These are phyloP conservation scores for Aspergillus kassunensis DNA, from an alignment of 495 filamentous ascomycete species.

Conservation along the genomic window DNA sequence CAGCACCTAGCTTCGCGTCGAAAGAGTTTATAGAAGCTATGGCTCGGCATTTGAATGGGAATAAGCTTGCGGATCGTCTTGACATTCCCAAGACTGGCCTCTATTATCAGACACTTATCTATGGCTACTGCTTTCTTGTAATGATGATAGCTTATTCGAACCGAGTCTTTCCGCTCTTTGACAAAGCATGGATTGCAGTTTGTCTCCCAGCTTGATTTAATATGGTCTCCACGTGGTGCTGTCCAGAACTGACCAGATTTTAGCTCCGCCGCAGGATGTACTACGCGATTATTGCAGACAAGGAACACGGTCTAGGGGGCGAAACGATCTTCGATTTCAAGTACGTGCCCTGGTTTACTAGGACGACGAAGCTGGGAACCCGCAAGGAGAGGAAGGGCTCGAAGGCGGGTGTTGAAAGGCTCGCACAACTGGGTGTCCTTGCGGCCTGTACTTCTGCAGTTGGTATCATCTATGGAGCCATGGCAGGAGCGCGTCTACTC, in stretches of 20 bases:
- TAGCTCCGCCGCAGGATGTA: conserved; percentile 50
- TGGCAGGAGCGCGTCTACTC: conserved; percentile 22
- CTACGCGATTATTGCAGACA: conserved; percentile 51
- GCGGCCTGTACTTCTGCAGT: conserved; percentile 18
- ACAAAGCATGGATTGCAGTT: conserved; percentile 53
- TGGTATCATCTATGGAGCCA: conserved; percentile 19
- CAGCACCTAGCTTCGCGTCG: conserved; percentile 60
- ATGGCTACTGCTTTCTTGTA: conserved; percentile 67
- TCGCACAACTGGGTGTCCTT: conserved; percentile 28
- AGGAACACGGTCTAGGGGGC: conserved; percentile 52
- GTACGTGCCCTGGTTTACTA: conserved; percentile 53
- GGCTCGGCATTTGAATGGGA: conserved; percentile 66
- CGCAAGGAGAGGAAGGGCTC: conserved; percentile 23
- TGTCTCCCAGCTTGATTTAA: conserved; percentile 11
- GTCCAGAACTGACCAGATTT: neutral
- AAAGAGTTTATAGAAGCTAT: conserved; percentile 60
- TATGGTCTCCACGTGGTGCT: neutral
- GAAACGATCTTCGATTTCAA: conserved; percentile 61
- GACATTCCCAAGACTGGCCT: conserved; percentile 51
- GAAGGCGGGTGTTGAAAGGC: conserved; percentile 24
- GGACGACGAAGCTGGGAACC: conserved; percentile 30
- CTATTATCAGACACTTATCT: conserved; percentile 58
- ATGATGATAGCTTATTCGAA: conserved; percentile 50
- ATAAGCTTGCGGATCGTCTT: conserved; percentile 55
- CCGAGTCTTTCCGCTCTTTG: conserved; percentile 53